phyloP scores from a whole-genome alignment of 306 rosid species.

The Argentina anserina region DNA sequence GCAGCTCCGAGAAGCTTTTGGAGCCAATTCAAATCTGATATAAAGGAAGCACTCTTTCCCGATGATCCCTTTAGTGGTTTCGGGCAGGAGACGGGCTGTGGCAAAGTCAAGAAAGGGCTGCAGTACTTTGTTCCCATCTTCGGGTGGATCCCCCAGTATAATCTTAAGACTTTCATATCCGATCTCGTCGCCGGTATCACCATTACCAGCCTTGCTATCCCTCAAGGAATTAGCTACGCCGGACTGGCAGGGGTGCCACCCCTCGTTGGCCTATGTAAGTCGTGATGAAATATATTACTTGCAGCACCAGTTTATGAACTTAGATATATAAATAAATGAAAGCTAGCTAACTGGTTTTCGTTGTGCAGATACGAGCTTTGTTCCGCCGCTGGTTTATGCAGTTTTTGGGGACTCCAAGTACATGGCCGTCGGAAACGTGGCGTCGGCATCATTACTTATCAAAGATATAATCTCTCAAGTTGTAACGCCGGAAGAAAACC shows the following conservation, averaged over 20 bases:
- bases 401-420: conserved; percentile 77
- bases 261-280: conserved; percentile 73
- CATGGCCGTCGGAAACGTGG: conserved; percentile 84
- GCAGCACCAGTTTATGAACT: too few relatives aligned
- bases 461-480: conserved; percentile 35
- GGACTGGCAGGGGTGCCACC: conserved; percentile 70
- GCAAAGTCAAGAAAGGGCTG: conserved; percentile 30
- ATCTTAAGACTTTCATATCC: conserved; percentile 21
- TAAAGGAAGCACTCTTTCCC: conserved; percentile 57
- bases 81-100: conserved; percentile 1
- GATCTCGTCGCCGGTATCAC: conserved; percentile 82
- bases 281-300: not conserved
- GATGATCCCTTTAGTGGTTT: conserved; percentile 65
- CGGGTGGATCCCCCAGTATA: conserved; percentile 68
- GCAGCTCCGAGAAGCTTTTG: conserved; percentile 30
- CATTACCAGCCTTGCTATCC: conserved; percentile 86
- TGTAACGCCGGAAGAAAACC: conserved; percentile 26
- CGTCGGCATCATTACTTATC: conserved; percentile 70
- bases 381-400: conserved; percentile 73
- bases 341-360: not conserved
- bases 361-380: conserved; percentile 66
- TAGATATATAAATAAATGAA: too few relatives aligned
- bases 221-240: conserved; percentile 91
- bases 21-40: conserved; percentile 34
- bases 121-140: conserved; percentile 63